Percentiles rank a stretch among this genome's conserved stretches.
phyloP scores from a whole-genome alignment of 352 stramenopile genomes.

The Pythium monospermum region DNA sequence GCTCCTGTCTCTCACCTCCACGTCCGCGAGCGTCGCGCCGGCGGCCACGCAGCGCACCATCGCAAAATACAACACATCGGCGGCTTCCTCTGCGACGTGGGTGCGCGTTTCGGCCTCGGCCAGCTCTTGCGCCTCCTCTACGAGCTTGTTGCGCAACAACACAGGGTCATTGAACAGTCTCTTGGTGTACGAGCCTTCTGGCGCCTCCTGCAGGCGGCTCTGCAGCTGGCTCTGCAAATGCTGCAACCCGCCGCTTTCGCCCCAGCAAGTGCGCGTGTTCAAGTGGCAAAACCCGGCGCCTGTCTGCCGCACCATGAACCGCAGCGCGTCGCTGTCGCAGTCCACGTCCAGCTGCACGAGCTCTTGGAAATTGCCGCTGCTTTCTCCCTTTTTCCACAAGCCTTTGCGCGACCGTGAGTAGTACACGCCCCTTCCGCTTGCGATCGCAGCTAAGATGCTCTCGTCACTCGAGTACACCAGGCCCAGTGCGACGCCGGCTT shows the following conservation, averaged over 20 bases:
- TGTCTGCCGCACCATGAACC: constrained; percentile 91
- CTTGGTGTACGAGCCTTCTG: constrained; percentile 95
- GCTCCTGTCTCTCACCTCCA: constrained; percentile 55
- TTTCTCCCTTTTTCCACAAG: constrained; percentile 96
- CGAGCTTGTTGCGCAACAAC: constrained; percentile 94
- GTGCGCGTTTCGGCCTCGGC: constrained; percentile 78
- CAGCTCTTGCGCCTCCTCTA: constrained; percentile 95
- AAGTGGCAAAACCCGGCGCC: constrained; percentile 79
- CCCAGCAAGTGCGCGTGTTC: constrained; percentile 93
- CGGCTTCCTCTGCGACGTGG: constrained; percentile 92
- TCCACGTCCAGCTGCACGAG: constrained; percentile 92
- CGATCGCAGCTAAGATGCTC: constrained; percentile 87
- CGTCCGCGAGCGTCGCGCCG: constrained; percentile 90
- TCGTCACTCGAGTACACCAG: constrained; percentile 94
- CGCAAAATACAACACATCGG: constrained; percentile 96
- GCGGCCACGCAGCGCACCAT: constrained; percentile 91
- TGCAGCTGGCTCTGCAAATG: constrained; percentile 89
- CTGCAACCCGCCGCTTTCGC: constrained; percentile 75
- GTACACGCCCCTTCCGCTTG: constrained; percentile 90
- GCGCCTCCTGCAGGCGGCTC: constrained; percentile 81
- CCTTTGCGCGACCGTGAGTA: constrained; percentile 90
- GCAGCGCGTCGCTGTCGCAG: constrained; percentile 94
- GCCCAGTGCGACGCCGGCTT: constrained; percentile 83
- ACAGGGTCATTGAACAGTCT: constrained; percentile 91
- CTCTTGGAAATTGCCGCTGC: constrained; percentile 91